Evolutionary conservation across 2,329 filamentous ascomycete species (phyloP).

Genomic region (Tolypocladium ophioglossoides): DNA sequence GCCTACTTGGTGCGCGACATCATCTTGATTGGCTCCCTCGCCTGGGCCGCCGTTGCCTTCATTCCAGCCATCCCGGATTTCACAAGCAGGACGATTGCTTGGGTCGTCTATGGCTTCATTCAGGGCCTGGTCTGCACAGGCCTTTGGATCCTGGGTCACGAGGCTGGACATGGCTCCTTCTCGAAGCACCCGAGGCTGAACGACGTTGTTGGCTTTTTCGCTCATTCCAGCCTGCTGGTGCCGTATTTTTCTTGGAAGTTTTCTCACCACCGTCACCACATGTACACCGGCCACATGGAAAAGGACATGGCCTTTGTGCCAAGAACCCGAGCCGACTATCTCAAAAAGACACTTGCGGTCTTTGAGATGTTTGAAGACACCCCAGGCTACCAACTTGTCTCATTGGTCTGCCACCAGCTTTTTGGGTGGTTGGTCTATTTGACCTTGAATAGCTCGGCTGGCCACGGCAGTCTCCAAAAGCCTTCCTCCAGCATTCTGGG

Average conservation of each 20-base stretch:
- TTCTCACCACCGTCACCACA: slow-evolving; percentile 59
- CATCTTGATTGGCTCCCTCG: neutral
- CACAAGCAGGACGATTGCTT: slow-evolving; percentile 31
- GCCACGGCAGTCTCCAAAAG: neutral
- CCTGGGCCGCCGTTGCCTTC: neutral
- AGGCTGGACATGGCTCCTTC: slow-evolving; percentile 60
- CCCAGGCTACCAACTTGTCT: neutral
- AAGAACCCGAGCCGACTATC: slow-evolving; percentile 24
- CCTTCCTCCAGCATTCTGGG: slow-evolving; percentile 16
- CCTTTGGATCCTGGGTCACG: slow-evolving; percentile 60
- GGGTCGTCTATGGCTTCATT: slow-evolving; percentile 49
- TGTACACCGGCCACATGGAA: slow-evolving; percentile 55
- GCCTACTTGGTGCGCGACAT: neutral
- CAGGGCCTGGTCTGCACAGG: slow-evolving; percentile 58
- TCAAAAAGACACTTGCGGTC: slow-evolving; percentile 9
- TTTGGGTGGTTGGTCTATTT: neutral
- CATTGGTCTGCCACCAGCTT: neutral
- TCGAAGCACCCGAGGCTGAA: slow-evolving; percentile 45
- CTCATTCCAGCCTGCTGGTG: slow-evolving; percentile 54
- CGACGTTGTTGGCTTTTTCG: slow-evolving; percentile 49
- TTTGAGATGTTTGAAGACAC: neutral
- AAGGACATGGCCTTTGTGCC: slow-evolving; percentile 56
- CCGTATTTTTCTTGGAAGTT: slow-evolving; percentile 68
- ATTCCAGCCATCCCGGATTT: neutral
- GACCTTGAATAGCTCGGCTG: neutral